Base-by-base conservation (phyloP, 2,329 filamentous ascomycete species). In the Pseudocercospora fijiensis region DNA sequence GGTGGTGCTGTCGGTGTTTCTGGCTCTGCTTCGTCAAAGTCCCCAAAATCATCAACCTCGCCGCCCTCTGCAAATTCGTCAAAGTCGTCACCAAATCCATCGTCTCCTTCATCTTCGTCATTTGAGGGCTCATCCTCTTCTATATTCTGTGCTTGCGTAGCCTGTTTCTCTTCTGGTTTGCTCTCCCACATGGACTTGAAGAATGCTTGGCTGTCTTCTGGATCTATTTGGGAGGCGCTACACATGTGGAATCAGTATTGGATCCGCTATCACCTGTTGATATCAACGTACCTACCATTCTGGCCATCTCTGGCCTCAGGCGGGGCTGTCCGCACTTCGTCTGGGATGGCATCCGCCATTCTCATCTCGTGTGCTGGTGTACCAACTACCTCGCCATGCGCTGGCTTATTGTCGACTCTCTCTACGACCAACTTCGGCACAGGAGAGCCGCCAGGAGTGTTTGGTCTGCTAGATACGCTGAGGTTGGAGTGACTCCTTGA, bases 1-100 rank as follows among this genome's bases (percentile, higher is more conserved):
- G 69, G 59, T 59, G 63, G 52, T 60, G 65, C 57, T 43, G 62
- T 58, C 30, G 63, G 60, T 28, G 70, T 70, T 73, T 72, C 77
- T 73, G 80, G 69, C 22, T 68, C 70, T 27, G 71, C 69, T 30
- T 76, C 81, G 69, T 82, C 81, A 72, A 83, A 83, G 71, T 83
- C 81, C 66, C 80, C 81, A 77, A 83, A 83, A 71, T 83, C 81
- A 72, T 81, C 80, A 56, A 76, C 75, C 27, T 72, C 75, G 33
- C 74, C 80, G 47, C 77, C 80, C 67, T 85, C 78, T 72, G 83
- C 81, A 73, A 88, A 86, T 66, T 88, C 83, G 73, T 87, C 87
- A 78, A 91, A 91, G 72, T 90, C 88, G 66, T 86, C 87, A 58
- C 85, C 85, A 75, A 87, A 86, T 69, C 88, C 89, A 73, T 90